Base-by-base conservation (phyloP, 176 grass and related monocot genomes). In the Ananas comosus region DNA sequence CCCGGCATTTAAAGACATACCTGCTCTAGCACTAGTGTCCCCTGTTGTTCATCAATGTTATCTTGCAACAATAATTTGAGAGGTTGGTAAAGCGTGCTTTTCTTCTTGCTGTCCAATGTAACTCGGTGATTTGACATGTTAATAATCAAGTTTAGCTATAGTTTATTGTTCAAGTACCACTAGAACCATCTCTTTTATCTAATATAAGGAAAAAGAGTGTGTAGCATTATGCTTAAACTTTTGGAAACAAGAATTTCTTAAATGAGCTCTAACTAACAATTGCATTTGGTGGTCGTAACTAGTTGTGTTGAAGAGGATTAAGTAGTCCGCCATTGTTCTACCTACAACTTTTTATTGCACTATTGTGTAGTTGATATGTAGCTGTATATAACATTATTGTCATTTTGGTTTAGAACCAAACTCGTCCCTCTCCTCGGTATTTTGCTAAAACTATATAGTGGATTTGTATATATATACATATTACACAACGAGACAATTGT, bases 41-140 rank as follows among this genome's bases (percentile, higher is more conserved):
- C 23, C 57, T 70, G 50, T 68, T 51, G 68, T 47, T 13, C 17
- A 52, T 72, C 25, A 51, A 63, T 79, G 59, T 64, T 50, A 13
- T 10, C 10, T 72, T 65, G 67, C 56, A 63, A 72, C 67, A 17
- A 79, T 79, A 50, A 66, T 79, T 79, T 79, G 71, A 64, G 58
- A 65, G 57, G 77, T 79, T 1, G 77, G 68, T 79, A 79, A 64
- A 71, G 54, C 68, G 49, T 79, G 65, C 68, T 72, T 65, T 72
- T 65, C 68, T 66, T 64, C 48, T 64, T 23, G 14, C 66, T 9
- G 6, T 54, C 64, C 18, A 51, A n/a, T 67, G 65, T 67, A 50
- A 28, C 17, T 51, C 33, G 21, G 66, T 29, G 22, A 51, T 10
- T 29, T 76, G 13, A 76, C 21, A 9, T 53, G 9, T 2, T 18